A percentile compares a stretch with the other conserved stretches of the same genome.
Evolutionary conservation across 2,329 filamentous ascomycete genomes (phyloP).

Genomic region (Ophiocordyceps polyrhachis-furcata): DNA sequence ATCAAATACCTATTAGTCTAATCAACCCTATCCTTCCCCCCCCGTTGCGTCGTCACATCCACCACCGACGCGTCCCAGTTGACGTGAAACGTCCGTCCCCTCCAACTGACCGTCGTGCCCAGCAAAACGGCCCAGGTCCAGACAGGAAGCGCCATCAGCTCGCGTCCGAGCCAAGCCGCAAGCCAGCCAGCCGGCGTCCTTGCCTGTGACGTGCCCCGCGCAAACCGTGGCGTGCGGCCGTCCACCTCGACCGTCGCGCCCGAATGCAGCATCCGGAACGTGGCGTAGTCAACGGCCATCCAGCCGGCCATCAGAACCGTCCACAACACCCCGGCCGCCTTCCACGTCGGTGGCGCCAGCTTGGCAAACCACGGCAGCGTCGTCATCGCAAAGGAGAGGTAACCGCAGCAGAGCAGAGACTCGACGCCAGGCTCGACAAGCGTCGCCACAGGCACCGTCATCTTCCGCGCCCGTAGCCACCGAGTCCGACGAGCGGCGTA

Average conservation of each 20-base stretch:
- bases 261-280: slow-evolving; percentile 59
- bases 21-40: background rate
- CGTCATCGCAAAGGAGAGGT: slow-evolving; percentile 62
- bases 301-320: slow-evolving; percentile 44
- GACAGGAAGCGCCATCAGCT: slow-evolving; percentile 66
- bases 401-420: slow-evolving; percentile 63
- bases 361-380: slow-evolving; percentile 46
- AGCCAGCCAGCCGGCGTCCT: slow-evolving; percentile 54
- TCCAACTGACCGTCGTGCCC: slow-evolving; percentile 76
- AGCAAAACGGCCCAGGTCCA: slow-evolving; percentile 82
- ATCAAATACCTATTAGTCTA: no score
- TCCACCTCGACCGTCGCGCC: slow-evolving; percentile 53
- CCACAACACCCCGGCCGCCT: slow-evolving; percentile 47
- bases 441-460: slow-evolving; percentile 76
- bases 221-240: slow-evolving; percentile 56
- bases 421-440: slow-evolving; percentile 88
- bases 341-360: slow-evolving; percentile 45
- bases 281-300: slow-evolving; percentile 56
- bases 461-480: slow-evolving; percentile 88
- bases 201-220: slow-evolving; percentile 23
- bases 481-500: slow-evolving; percentile 69
- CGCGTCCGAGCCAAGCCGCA: slow-evolving; percentile 66
- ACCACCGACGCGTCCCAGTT: slow-evolving; percentile 67
- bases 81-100: slow-evolving; percentile 66
- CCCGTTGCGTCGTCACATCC: slow-evolving; percentile 10